Evolutionary conservation across 345 rosid genomes (phyloP), one percentile per base, ranked within the genome.

Genomic region (Salix suchowensis): DNA sequence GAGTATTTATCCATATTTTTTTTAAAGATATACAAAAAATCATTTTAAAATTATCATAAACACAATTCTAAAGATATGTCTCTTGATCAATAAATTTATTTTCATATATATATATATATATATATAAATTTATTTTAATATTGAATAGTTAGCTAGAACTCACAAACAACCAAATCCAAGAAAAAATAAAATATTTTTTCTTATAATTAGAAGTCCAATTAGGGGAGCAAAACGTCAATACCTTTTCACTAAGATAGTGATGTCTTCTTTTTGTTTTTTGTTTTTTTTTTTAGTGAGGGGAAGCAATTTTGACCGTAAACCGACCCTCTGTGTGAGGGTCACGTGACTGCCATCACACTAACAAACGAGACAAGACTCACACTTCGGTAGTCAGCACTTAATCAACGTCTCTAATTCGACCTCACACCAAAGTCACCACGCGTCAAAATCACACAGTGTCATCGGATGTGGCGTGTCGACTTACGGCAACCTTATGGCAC

Each of bases 301-400:
- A 46, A 12, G 62, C 19, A 4, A 48, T 39, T 66, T 78, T 86
- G 82, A 84, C 85, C 81, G 80, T 75, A 42, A 71, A 72, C 77
- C 55, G 79, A 68, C 82, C 91, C 93, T 93, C 94, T 82, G 89
- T 89, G 88, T 87, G 96, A 91, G 89, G 78, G 85, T 89, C 97
- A 92, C 93, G 92, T 94, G 95, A 85, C 83, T 34, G 65, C 70
- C 70, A 64, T 71, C 78, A 66, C 78, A 55, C 10, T 32, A 14
- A 26, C 23, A 5, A 42, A 42, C 36, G 28, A 67, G 65, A n/a
- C 66, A 4, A 9, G 24, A 58, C 54, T 73, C 82, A 64, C 79
- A 28, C 70, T 13, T 10, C 68, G 23, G 55, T 61, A 72, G 46
- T 72, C 70, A 67, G 76, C 81, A 48, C 4, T 37, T 54, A 39